A percentile compares a stretch with the other conserved stretches of the same genome.
phyloP scores from a whole-genome alignment of 2,329 filamentous ascomycete genomes.

The Penicillium sp. region DNA sequence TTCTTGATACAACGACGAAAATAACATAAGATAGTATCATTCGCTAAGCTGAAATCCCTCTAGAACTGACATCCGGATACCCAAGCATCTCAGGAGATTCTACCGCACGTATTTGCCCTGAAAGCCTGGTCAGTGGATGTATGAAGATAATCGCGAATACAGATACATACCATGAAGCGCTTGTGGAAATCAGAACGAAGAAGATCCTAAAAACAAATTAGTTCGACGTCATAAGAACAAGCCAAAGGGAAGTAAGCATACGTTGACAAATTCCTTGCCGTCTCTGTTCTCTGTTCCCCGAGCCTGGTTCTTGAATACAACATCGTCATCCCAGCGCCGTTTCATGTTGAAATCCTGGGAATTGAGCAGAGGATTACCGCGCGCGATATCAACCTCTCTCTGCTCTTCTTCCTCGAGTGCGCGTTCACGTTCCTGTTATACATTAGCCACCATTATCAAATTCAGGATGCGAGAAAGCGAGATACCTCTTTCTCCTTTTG shows the following conservation, averaged over 20 bases:
- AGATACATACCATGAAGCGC: conserved; percentile 73
- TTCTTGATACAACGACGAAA: background rate
- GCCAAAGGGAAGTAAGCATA: conserved; percentile 43
- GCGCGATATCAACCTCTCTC: conserved; percentile 81
- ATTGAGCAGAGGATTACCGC: conserved; percentile 90
- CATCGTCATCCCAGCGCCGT: conserved; percentile 88
- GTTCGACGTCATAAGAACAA: conserved; percentile 10
- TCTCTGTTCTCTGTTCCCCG: conserved; percentile 88
- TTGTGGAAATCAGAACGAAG: conserved; percentile 96
- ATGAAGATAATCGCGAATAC: background rate
- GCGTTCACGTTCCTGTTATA: conserved; percentile 67
- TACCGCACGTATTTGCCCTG: conserved; percentile 9
- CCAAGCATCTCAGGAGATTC: background rate
- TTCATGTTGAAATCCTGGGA: conserved; percentile 86
- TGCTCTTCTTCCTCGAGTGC: conserved; percentile 78
- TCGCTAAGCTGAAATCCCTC: background rate
- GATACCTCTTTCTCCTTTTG: conserved; percentile 70
- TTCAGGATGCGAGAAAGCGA: background rate
- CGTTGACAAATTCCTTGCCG: conserved; percentile 96
- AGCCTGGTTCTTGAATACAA: conserved; percentile 98
- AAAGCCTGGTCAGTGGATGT: background rate
- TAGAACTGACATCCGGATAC: background rate
- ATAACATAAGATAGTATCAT: background rate
- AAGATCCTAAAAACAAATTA: conserved; percentile 60
- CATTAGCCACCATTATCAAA: conserved; percentile 6